Conservation (phyloP, 139 green algal genomes). For the Tetratostichococcus sp. region DNA sequence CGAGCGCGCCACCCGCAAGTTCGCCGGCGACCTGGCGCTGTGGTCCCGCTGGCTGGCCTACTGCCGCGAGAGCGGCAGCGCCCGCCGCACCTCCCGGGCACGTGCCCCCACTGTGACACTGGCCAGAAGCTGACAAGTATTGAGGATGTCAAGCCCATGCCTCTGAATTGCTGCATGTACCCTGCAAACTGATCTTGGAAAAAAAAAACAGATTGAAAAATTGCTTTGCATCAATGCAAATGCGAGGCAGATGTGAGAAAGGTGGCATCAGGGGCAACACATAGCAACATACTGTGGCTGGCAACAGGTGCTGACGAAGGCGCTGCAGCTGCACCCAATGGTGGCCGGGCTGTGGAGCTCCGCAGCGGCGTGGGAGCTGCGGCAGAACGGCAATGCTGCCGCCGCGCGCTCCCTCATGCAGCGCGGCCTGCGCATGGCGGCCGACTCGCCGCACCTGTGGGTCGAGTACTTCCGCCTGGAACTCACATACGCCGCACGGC, state of each 20-base stretch:
- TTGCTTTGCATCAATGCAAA: too few species aligned
- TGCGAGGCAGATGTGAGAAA: too few species aligned
- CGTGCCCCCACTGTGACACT: too few species aligned
- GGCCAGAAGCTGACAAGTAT: too few species aligned
- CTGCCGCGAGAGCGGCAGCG: slow-evolving; percentile 56
- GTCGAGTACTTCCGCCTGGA: slow-evolving; percentile 83
- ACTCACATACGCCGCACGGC: slow-evolving; percentile 74
- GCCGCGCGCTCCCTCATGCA: slow-evolving; percentile 89
- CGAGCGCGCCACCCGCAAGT: slow-evolving; percentile 80
- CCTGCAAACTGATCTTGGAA: too few species aligned
- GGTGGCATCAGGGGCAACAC: not conserved
- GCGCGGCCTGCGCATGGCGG: slow-evolving; percentile 80
- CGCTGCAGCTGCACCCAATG: slow-evolving; percentile 79
- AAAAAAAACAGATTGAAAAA: too few species aligned
- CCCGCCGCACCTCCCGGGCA: slow-evolving; percentile 59
- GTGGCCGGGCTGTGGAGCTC: slow-evolving; percentile 80
- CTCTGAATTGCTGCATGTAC: not conserved
- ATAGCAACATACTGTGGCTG: not conserved
- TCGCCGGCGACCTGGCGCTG: slow-evolving; percentile 77
- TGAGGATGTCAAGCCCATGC: too few species aligned
- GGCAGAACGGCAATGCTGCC: slow-evolving; percentile 67
- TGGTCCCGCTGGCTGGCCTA: slow-evolving; percentile 84
- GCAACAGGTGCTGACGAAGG: slow-evolving; percentile 68
- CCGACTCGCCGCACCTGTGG: slow-evolving; percentile 65
- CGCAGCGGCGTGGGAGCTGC: slow-evolving; percentile 87